Evolutionary conservation across 2,329 filamentous ascomycete genomes (phyloP).

Genomic region (Fusarium hainanense): DNA sequence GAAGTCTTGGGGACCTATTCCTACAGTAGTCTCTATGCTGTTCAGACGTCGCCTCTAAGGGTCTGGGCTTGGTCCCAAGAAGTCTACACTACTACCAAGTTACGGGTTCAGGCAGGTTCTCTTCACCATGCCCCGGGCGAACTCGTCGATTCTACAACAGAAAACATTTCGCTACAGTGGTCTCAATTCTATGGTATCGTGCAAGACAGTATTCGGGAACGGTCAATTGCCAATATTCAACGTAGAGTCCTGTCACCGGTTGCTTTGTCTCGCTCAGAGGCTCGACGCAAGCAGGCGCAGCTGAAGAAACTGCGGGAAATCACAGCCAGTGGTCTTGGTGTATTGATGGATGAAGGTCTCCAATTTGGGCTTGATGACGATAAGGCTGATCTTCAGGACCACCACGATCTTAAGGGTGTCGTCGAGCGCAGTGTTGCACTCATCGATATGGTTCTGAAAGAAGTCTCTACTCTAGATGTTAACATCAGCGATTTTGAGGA

Average conservation of each 20-base stretch:
- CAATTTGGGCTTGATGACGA: slow-evolving; percentile 72
- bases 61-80: slow-evolving; percentile 78
- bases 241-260: slow-evolving; percentile 81
- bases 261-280: slow-evolving; percentile 78
- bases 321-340: slow-evolving; percentile 86
- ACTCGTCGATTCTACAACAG: slow-evolving; percentile 51
- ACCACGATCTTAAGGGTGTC: slow-evolving; percentile 72
- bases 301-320: slow-evolving; percentile 80
- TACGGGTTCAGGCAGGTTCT: slow-evolving; percentile 55
- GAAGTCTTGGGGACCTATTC: slow-evolving; percentile 82
- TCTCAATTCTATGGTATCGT: slow-evolving; percentile 84
- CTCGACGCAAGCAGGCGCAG: slow-evolving; percentile 76
- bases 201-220: slow-evolving; percentile 77
- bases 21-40: slow-evolving; percentile 82
- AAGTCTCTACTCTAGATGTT: slow-evolving; percentile 72
- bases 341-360: slow-evolving; percentile 87
- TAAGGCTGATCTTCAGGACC: slow-evolving; percentile 62
- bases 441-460: slow-evolving; percentile 85
- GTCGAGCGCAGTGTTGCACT: slow-evolving; percentile 84
- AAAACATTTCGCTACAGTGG: slow-evolving; percentile 65
- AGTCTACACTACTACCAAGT: slow-evolving; percentile 72
- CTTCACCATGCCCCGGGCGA: slow-evolving; percentile 47
- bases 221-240: slow-evolving; percentile 77
- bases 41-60: slow-evolving; percentile 84
- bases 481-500: slow-evolving; percentile 73